Evolutionary conservation across 208 protist species (phyloP).

Genomic region (Kentomonas sorsogonicus): DNA sequence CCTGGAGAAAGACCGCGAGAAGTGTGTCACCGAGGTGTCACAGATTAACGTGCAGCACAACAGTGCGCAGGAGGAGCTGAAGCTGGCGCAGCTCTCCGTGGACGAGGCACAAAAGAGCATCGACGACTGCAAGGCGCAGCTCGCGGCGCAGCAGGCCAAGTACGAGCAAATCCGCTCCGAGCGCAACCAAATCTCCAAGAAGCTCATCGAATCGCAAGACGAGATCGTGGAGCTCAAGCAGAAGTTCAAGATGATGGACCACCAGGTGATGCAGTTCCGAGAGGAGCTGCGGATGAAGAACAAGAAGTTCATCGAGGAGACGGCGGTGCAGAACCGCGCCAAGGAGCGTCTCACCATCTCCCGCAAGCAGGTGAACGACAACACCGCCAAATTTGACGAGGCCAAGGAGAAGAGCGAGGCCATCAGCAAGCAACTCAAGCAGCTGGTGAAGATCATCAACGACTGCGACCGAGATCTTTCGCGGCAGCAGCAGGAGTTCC

Average conservation of each 20-base stretch:
- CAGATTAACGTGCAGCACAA: conserved; percentile 81
- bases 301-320: conserved; percentile 63
- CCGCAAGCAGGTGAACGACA: conserved; percentile 63
- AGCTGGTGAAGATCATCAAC: conserved; percentile 93
- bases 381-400: conserved; percentile 47
- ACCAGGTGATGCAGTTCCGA: conserved; percentile 92
- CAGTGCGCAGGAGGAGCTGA: conserved; percentile 90
- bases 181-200: conserved; percentile 97
- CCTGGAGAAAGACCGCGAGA: conserved; percentile 91
- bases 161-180: conserved; percentile 95
- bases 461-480: conserved; percentile 89
- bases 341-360: conserved; percentile 74
- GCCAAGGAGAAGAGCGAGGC: conserved; percentile 45
- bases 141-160: conserved; percentile 67
- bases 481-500: conserved; percentile 90
- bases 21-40: conserved; percentile 80
- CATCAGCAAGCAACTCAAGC: conserved; percentile 84
- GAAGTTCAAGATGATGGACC: conserved; percentile 97
- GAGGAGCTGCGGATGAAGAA: conserved; percentile 94
- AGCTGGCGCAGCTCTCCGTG: conserved; percentile 79
- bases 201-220: conserved; percentile 95
- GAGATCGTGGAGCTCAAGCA: conserved; percentile 96
- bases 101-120: conserved; percentile 94
- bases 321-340: conserved; percentile 33
- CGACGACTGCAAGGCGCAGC: conserved; percentile 86